phyloP scores from a whole-genome alignment of 108 stramenopile genomes.

The Seminavis robusta region DNA sequence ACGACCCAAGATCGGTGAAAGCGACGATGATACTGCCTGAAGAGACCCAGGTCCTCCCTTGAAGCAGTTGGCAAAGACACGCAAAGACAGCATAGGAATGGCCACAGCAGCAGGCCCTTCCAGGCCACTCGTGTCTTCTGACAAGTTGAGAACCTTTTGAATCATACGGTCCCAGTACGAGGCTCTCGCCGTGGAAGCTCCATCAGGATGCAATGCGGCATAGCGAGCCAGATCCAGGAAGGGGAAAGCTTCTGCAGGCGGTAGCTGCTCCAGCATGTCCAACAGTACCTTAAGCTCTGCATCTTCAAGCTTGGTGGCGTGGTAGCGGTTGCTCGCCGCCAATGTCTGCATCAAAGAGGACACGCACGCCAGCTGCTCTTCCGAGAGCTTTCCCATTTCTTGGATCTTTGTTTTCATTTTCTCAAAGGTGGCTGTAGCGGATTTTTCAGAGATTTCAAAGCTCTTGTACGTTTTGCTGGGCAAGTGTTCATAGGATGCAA shows the following conservation, averaged over 20 bases:
- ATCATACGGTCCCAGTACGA: conserved; percentile 50
- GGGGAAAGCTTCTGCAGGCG: conserved; percentile 55
- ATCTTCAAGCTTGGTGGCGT: conserved; percentile 53
- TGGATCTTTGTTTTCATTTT: conserved; percentile 71
- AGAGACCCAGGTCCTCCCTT: conserved; percentile 68
- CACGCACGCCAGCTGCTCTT: conserved; percentile 11
- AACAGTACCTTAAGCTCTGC: conserved; percentile 42
- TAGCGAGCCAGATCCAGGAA: conserved; percentile 80
- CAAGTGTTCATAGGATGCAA: conserved; percentile 52
- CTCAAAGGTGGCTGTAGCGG: conserved; percentile 51
- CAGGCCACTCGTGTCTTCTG: conserved; percentile 14
- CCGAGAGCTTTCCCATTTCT: conserved; percentile 54
- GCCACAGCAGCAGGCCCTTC: conserved; percentile 63
- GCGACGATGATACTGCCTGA: conserved; percentile 38
- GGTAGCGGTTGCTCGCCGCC: conserved; percentile 73
- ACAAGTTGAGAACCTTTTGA: background rate
- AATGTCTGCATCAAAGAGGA: conserved; percentile 45
- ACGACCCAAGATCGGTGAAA: conserved; percentile 43
- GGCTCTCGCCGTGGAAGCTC: conserved; percentile 27
- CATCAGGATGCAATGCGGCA: conserved; percentile 71
- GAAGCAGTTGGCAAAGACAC: conserved; percentile 73
- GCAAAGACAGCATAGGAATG: conserved; percentile 79
- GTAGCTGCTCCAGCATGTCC: conserved; percentile 52
- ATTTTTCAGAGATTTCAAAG: conserved; percentile 58
- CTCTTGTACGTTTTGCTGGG: conserved; percentile 65